phyloP scores from a whole-genome alignment of 2,329 filamentous ascomycete species.

The Trichoderma citrinoviride region DNA sequence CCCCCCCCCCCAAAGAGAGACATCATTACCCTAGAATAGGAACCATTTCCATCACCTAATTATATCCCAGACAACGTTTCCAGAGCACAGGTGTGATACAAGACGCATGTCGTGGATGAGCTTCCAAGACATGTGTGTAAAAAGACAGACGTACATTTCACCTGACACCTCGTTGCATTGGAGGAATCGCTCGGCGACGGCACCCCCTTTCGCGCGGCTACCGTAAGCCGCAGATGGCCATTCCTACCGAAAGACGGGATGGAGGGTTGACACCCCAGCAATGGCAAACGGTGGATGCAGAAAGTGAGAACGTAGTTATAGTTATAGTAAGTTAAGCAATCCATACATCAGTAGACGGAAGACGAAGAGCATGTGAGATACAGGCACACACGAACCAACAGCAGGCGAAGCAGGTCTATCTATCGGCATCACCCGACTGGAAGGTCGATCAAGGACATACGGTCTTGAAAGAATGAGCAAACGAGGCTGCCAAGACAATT shows the following conservation, averaged over 20 bases:
- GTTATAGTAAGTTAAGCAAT: too few species aligned
- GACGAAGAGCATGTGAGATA: not conserved
- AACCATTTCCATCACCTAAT: not conserved
- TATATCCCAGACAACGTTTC: not conserved
- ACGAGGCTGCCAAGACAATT: constrained; percentile 6
- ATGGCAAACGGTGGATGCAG: not conserved
- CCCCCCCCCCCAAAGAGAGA: not conserved
- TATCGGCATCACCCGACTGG: too few species aligned
- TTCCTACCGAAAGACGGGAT: not conserved
- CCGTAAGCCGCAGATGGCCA: constrained; percentile 4
- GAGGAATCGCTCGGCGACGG: constrained; percentile 1
- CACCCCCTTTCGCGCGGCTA: not conserved
- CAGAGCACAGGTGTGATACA: not conserved
- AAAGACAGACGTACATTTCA: not conserved
- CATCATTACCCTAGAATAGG: not conserved
- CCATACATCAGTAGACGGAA: too few species aligned
- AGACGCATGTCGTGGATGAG: not conserved
- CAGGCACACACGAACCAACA: not conserved
- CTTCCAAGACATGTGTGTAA: not conserved
- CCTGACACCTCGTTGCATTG: constrained; percentile 3
- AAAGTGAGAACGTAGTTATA: too few species aligned
- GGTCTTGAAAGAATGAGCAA: not conserved
- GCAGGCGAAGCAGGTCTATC: too few species aligned
- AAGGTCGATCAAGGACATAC: not conserved
- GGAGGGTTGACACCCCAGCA: not conserved